A percentile compares a stretch with the other conserved stretches of the same genome.
phyloP scores from a whole-genome alignment of 2,329 filamentous ascomycete genomes.

The Aspergillus pseudonomiae region DNA sequence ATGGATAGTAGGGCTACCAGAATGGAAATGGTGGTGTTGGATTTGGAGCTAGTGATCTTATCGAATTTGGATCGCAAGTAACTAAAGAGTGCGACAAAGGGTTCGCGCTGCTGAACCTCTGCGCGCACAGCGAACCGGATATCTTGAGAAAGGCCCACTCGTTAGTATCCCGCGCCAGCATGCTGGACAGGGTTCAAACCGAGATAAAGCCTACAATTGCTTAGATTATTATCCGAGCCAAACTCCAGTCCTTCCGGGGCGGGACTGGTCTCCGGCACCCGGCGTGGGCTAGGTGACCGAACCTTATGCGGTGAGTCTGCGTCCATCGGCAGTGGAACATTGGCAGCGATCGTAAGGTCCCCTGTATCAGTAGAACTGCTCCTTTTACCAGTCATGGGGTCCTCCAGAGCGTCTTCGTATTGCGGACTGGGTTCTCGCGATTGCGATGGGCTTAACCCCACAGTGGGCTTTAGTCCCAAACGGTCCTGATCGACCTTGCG shows the following conservation, averaged over 20 bases:
- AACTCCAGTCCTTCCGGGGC: conserved; percentile 42
- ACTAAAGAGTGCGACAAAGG: conserved; percentile 72
- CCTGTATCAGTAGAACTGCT: conserved; percentile 28
- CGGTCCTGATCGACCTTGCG: conserved; percentile 39
- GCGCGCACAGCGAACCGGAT: conserved; percentile 85
- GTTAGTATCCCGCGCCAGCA: conserved; percentile 38
- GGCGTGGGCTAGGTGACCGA: conserved; percentile 58
- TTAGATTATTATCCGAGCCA: conserved; percentile 41
- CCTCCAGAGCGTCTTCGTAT: conserved; percentile 60
- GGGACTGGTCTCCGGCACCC: conserved; percentile 25
- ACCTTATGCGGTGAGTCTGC: conserved; percentile 61
- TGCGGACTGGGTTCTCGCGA: conserved; percentile 63
- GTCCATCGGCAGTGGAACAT: conserved; percentile 59
- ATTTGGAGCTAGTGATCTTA: conserved; percentile 69
- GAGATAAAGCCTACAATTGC: conserved; percentile 54
- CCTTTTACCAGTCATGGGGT: conserved; percentile 34
- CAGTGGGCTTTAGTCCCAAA: conserved; percentile 46
- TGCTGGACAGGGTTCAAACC: conserved; percentile 29
- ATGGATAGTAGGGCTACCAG: conserved; percentile 67
- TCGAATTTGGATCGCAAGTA: conserved; percentile 64
- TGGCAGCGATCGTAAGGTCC: conserved; percentile 40
- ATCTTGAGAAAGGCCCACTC: conserved; percentile 56
- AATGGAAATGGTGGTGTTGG: conserved; percentile 65
- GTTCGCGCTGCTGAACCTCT: conserved; percentile 85
- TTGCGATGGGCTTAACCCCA: conserved; percentile 49